Percentiles rank a stretch among this genome's conserved stretches.
Conservation (phyloP, 805 yeast genomes). For the Ogataea nakhonphanomensis region DNA sequence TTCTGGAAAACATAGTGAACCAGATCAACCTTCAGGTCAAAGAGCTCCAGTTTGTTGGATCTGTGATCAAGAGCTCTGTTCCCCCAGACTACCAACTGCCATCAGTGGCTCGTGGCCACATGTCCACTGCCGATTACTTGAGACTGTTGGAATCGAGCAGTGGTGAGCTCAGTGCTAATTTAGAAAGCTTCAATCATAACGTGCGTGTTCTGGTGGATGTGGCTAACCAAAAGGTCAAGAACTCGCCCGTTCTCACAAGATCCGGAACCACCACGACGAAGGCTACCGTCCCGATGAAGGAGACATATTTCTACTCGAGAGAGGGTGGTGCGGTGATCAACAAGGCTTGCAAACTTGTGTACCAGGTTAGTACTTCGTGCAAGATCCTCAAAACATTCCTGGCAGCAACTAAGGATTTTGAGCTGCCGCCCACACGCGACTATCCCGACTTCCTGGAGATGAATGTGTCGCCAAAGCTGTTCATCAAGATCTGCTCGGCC, state of each 20-base stretch:
- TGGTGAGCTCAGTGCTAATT: slow-evolving; percentile 45
- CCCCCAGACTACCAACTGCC: slow-evolving; percentile 30
- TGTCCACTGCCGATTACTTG: slow-evolving; percentile 42
- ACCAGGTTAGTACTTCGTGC: slow-evolving; percentile 43
- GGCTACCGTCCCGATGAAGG: slow-evolving; percentile 1
- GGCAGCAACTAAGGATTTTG: slow-evolving; percentile 63
- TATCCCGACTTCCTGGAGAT: slow-evolving; percentile 63
- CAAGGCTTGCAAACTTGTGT: slow-evolving; percentile 44
- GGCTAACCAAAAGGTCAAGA: slow-evolving; percentile 21
- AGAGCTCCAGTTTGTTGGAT: slow-evolving; percentile 43
- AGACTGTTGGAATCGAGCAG: slow-evolving; percentile 47
- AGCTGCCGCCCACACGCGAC: slow-evolving; percentile 52
- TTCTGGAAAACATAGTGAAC: slow-evolving; percentile 61
- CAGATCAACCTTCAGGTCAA: slow-evolving; percentile 63
- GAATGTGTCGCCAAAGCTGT: slow-evolving; percentile 55
- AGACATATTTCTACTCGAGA: slow-evolving; percentile 49
- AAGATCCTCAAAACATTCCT: slow-evolving; percentile 56
- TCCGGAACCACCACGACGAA: slow-evolving; percentile 6
- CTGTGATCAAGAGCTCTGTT: slow-evolving; percentile 18
- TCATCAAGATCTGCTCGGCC: slow-evolving; percentile 57
- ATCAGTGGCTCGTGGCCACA: slow-evolving; percentile 14
- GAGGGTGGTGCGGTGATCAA: slow-evolving; percentile 54
- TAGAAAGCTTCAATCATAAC: slow-evolving; percentile 61
- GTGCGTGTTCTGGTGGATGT: slow-evolving; percentile 55
- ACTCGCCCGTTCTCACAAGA: slow-evolving; percentile 11